Evolutionary conservation across 1,284 basidiomycete genomes (phyloP).

Genomic region (Tilletia caries): DNA sequence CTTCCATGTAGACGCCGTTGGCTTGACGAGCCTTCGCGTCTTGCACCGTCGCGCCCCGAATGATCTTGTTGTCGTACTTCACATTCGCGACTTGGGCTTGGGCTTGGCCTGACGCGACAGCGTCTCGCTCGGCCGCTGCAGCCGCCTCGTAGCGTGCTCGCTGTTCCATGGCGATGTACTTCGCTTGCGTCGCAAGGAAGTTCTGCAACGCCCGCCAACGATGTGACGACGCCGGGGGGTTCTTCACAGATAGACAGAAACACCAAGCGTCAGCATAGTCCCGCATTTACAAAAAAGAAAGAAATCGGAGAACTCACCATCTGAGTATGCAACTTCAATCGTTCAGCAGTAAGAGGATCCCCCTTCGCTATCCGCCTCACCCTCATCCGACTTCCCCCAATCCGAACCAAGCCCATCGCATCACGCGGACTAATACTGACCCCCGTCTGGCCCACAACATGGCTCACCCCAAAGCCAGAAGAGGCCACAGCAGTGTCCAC

Average conservation of each 20-base stretch:
- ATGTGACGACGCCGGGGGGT: slow-evolving; percentile 59
- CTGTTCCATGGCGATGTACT: slow-evolving; percentile 56
- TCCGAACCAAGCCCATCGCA: slow-evolving; percentile 7
- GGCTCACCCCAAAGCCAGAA: neutral
- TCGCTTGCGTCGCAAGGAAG: slow-evolving; percentile 59
- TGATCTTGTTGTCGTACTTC: slow-evolving; percentile 17
- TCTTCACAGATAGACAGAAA: slow-evolving; percentile 43
- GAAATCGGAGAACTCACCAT: slow-evolving; percentile 62
- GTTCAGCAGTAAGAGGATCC: slow-evolving; percentile 53
- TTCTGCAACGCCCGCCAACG: slow-evolving; percentile 59
- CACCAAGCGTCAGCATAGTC: neutral
- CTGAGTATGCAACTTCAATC: slow-evolving; percentile 76
- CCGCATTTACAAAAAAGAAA: neutral
- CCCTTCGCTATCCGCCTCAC: slow-evolving; percentile 56
- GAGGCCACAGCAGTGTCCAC: neutral
- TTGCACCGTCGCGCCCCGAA: slow-evolving; percentile 25
- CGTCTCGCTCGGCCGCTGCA: neutral
- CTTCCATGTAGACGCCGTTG: slow-evolving; percentile 23
- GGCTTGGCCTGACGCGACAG: neutral
- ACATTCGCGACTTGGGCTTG: slow-evolving; percentile 1
- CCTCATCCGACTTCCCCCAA: slow-evolving; percentile 58
- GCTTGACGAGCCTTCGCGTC: slow-evolving; percentile 22
- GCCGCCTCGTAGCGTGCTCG: slow-evolving; percentile 31
- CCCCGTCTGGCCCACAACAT: slow-evolving; percentile 9
- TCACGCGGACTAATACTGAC: slow-evolving; percentile 12